Evolutionary conservation across 75 land plant genomes (phyloP), one percentile per base, ranked within the genome.

Genomic region (Pinus tabuliformis): DNA sequence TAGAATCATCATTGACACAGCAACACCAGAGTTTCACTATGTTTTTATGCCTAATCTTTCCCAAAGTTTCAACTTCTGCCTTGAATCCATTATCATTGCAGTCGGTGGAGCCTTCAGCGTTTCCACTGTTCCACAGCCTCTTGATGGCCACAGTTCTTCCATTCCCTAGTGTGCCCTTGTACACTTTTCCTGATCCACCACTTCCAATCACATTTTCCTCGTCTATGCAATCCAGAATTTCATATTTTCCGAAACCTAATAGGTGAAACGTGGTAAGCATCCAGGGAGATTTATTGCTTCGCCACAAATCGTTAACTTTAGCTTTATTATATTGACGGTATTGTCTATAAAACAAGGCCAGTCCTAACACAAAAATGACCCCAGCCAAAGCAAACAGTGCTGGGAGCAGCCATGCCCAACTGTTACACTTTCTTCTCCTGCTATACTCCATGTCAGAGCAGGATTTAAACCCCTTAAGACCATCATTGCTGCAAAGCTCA

Each of bases 11-110:
- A 22, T 77, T 76, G 15, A 81, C 72, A 79, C 86, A 95, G 62
- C 91, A 87, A 73, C 95, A 95, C 85, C 87, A 90, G 21, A 95
- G 59, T 78, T 91, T 95, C 17, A 95, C 93, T 54, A 95, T 95
- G 81, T 92, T 90, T 77, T 84, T 93, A 75, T 95, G 98, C 52
- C 95, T 79, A 2, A 95, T 86, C 79, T 89, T 91, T 37, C 98
- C 98, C 77, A 95, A 73, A 2, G 93, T 93, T 49, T 80, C 83
- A 5, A 95, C 78, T 84, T 95, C 95, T n/a, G 91, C 93, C 49
- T 75, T 78, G 83, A 92, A 91, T 42, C 85, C 64, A 70, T 90
- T 85, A 74, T 94, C 97, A 60, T 90, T 89, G 21, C 84, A 77
- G 12, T 86, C 81, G 1, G 85, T 87, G 12, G 86, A 74, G 39